Conservation (phyloP, 257 asterid genomes). For the Solanum raphanifolium region DNA sequence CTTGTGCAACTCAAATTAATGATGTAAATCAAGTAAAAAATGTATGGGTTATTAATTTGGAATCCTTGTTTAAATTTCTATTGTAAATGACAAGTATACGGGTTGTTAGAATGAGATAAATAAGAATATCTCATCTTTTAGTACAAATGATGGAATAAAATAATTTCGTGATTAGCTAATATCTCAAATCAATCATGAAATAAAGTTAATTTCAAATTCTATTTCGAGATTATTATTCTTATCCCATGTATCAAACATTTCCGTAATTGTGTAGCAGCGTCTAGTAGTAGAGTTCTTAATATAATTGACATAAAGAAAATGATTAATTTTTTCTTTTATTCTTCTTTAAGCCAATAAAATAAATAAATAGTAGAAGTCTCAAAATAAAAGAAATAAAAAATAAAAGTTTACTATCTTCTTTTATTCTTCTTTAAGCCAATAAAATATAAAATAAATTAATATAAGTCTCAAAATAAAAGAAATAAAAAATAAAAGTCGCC, state of each 20-base stretch:
- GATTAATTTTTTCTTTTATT: neutral
- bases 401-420: neutral
- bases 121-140: neutral
- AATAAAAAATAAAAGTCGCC: slow-evolving; percentile 16
- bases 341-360: neutral
- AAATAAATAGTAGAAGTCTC: no score
- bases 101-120: neutral
- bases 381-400: no score
- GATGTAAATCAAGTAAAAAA: neutral
- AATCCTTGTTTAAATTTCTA: neutral
- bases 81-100: neutral
- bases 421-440: neutral
- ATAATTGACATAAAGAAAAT: neutral
- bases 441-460: no score
- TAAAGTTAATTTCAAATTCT: neutral
- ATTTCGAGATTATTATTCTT: neutral
- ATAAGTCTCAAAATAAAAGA: no score
- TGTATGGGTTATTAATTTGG: neutral
- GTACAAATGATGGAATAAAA: neutral
- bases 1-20: neutral
- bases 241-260: neutral
- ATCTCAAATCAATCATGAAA: neutral
- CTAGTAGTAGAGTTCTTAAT: neutral
- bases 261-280: neutral
- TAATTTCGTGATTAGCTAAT: neutral